Percentiles rank a stretch among this genome's conserved stretches.
phyloP scores from a whole-genome alignment of 2,329 filamentous ascomycete genomes.

The Alternaria postmessia region DNA sequence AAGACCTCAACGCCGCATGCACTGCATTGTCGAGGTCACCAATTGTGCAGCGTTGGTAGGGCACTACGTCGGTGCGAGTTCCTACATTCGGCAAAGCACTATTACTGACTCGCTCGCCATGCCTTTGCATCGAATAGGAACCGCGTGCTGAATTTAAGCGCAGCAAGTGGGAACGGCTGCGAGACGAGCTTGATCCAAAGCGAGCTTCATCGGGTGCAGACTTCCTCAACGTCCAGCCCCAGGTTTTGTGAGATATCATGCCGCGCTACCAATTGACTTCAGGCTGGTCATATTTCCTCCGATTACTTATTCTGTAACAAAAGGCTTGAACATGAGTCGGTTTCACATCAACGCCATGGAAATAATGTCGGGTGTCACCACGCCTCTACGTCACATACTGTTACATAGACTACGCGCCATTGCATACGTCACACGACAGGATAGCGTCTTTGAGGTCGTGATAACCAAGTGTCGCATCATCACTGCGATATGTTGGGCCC shows the following conservation, averaged over 20 bases:
- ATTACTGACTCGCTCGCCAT: neutral
- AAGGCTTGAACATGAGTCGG: too few relatives aligned
- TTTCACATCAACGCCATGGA: neutral
- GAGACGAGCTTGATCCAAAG: neutral
- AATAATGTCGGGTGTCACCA: neutral
- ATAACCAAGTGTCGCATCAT: neutral
- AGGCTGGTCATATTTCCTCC: too few relatives aligned
- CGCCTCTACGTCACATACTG: neutral
- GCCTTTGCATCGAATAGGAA: neutral
- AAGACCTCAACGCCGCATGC: neutral
- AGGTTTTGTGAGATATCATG: neutral
- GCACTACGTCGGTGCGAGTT: neutral
- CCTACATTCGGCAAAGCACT: neutral
- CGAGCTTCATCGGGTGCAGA: neutral
- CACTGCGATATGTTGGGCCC: neutral
- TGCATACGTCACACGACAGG: neutral
- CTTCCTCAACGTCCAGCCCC: neutral
- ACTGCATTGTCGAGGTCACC: neutral
- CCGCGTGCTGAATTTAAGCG: neutral
- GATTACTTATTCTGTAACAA: too few relatives aligned
- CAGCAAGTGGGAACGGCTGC: neutral
- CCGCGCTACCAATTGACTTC: neutral
- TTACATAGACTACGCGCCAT: too few relatives aligned
- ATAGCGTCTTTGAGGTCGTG: neutral
- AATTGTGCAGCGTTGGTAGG: neutral